Base-by-base conservation (phyloP, 805 yeast species). In the Nakazawaea wickerhamii region DNA sequence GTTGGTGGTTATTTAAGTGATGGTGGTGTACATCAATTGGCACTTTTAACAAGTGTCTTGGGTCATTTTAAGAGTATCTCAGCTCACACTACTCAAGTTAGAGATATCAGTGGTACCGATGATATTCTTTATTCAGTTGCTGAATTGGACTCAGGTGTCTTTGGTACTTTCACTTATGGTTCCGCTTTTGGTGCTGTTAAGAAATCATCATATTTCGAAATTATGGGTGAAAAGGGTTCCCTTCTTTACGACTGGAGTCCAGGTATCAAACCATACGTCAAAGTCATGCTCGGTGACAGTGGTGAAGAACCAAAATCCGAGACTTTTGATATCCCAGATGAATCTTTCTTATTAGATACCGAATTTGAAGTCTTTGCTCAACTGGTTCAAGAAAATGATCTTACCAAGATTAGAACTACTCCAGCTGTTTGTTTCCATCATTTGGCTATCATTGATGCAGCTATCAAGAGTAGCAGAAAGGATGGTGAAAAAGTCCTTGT, bases 1-100 rank as follows among this genome's bases (percentile, higher is more conserved):
- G 75, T 89, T 51, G 98, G 98, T 42, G 97, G 97, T 0, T 90
- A 71, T 63, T 68, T 91, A 54, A 81, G 91, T 45, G 98, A 91
- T 56, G 97, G 96, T 55, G 98, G 97, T 59, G 98, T 91, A 19
- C 98, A 91, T 64, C 97, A 90, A 62, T 67, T 90, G 60, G 96
- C 96, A 3, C 66, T 88, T 30, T 72, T 90, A 50, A 88, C 95
- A 7, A 87, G 79, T 46, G 79, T 88, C 15, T 68, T 91, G 42
- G 97, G 98, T 41, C 68, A 71, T 19, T 81, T 88, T 13, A 77
- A 73, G 38, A 61, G 80, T 5, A 78, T 90, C 30, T 75, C 86
- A 42, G 96, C 89, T 8, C 73, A 75, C 50, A 82, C 96, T 11
- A 77, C 69, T 47, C 96, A 89, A 64, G 72, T 86, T 38, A 76